phyloP scores from a whole-genome alignment of 1,284 basidiomycete species.

The Cryptococcus sp. region DNA sequence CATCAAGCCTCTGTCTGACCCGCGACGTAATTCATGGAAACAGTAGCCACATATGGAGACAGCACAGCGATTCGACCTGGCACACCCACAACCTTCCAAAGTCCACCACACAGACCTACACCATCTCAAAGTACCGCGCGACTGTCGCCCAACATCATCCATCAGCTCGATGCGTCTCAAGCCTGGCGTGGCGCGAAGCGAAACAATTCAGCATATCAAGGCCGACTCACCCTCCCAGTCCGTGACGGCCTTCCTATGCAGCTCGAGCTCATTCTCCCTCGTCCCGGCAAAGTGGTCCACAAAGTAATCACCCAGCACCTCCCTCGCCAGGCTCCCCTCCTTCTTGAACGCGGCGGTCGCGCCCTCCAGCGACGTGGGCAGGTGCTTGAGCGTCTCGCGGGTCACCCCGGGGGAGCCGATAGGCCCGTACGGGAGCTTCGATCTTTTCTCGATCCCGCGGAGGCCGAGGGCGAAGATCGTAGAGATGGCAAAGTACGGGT shows the following conservation, averaged over 20 bases:
- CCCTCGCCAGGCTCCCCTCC: constrained; percentile 72
- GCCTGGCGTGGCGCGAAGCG: no score
- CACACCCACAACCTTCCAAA: background rate
- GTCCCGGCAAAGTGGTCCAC: constrained; percentile 93
- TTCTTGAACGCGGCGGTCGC: constrained; percentile 78
- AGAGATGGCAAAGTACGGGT: constrained; percentile 81
- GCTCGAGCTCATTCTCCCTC: constrained; percentile 76
- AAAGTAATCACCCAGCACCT: constrained; percentile 81
- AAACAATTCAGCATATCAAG: no score
- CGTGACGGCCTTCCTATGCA: constrained; percentile 86
- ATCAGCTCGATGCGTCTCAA: constrained; percentile 11
- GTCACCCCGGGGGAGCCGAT: constrained; percentile 53
- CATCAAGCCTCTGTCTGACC: no score
- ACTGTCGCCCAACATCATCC: constrained; percentile 54
- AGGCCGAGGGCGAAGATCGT: constrained; percentile 83
- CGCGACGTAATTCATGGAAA: no score
- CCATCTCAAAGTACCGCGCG: constrained; percentile 78
- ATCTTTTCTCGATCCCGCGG: constrained; percentile 76
- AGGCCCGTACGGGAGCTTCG: constrained; percentile 67
- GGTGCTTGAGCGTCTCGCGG: constrained; percentile 57
- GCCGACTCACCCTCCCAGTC: constrained; percentile 82
- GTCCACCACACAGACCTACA: constrained; percentile 45
- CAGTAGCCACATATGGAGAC: no score
- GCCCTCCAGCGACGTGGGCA: constrained; percentile 71
- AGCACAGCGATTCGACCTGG: background rate